Percentiles rank a stretch among this genome's conserved stretches.
These are phyloP conservation scores for Corylus heterophylla DNA, from an alignment of 306 rosid species.

Conservation along the genomic window DNA sequence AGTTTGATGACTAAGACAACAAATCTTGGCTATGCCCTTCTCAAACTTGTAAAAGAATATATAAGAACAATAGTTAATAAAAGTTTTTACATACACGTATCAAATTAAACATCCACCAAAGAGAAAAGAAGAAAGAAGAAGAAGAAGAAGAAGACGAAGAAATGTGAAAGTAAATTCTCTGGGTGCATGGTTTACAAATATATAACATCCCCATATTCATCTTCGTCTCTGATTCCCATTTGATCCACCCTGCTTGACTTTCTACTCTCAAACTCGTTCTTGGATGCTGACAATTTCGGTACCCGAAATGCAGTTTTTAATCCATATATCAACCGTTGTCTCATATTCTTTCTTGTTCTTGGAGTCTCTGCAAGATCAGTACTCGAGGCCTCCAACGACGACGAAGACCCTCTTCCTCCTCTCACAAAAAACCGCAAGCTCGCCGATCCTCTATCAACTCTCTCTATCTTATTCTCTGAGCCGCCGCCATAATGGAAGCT, in stretches of 20 bases:
- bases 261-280: slow-evolving; percentile 8
- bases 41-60: too few relatives aligned
- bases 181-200: neutral
- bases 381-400: slow-evolving; percentile 7
- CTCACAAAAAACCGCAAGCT: slow-evolving; percentile 32
- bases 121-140: neutral
- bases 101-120: neutral
- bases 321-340: slow-evolving; percentile 49
- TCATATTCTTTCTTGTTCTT: slow-evolving; percentile 29
- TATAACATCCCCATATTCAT: neutral
- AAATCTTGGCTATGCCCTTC: too few relatives aligned
- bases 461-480: slow-evolving; percentile 29
- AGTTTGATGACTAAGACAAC: too few relatives aligned
- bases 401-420: slow-evolving; percentile 1
- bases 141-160: neutral
- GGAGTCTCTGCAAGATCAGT: slow-evolving; percentile 13
- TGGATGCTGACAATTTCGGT: slow-evolving; percentile 27
- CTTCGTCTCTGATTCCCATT: slow-evolving; percentile 13
- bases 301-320: slow-evolving; percentile 58
- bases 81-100: too few relatives aligned
- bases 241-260: neutral
- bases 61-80: too few relatives aligned
- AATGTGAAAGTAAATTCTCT: slow-evolving; percentile 2
- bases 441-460: slow-evolving; percentile 55
- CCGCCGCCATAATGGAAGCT: slow-evolving; percentile 57